phyloP scores from a whole-genome alignment of 768 basidiomycete species.

The Boletales sp. region DNA sequence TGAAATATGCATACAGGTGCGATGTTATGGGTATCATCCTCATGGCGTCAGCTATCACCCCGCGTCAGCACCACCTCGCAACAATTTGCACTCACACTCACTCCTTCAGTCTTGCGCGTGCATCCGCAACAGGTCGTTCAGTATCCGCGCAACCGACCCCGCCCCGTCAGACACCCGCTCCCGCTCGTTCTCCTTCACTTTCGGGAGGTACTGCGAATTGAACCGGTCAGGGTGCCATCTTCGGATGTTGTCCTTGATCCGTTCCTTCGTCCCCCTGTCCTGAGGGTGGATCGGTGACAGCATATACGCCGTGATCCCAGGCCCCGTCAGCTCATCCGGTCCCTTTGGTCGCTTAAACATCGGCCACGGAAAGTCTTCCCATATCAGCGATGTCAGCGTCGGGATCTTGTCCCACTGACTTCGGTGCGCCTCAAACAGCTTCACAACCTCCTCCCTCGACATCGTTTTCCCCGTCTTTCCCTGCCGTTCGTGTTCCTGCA shows the following conservation, averaged over 20 bases:
- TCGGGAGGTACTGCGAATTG: conserved; percentile 61
- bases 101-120: conserved; percentile 39
- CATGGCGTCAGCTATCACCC: conserved; percentile 15
- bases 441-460: conserved; percentile 54
- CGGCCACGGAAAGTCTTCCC: conserved; percentile 77
- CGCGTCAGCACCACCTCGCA: neutral
- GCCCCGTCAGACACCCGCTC: conserved; percentile 71
- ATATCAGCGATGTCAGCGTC: conserved; percentile 42
- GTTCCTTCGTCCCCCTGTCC: conserved; percentile 57
- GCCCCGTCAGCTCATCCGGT: conserved; percentile 59
- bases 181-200: conserved; percentile 60
- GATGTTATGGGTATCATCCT: conserved; percentile 27
- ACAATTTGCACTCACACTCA: conserved; percentile 12
- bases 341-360: conserved; percentile 51
- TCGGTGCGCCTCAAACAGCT: conserved; percentile 60
- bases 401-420: conserved; percentile 53
- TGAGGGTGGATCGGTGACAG: conserved; percentile 54
- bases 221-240: conserved; percentile 85
- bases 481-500: conserved; percentile 44
- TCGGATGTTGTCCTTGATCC: conserved; percentile 70
- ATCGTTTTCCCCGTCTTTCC: conserved; percentile 42
- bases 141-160: conserved; percentile 62
- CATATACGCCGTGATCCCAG: conserved; percentile 59
- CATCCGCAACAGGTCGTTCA: conserved; percentile 66
- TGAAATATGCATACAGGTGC: conserved; percentile 31